phyloP scores from a whole-genome alignment of 2,329 filamentous ascomycete genomes.

The Fusarium penzigii region DNA sequence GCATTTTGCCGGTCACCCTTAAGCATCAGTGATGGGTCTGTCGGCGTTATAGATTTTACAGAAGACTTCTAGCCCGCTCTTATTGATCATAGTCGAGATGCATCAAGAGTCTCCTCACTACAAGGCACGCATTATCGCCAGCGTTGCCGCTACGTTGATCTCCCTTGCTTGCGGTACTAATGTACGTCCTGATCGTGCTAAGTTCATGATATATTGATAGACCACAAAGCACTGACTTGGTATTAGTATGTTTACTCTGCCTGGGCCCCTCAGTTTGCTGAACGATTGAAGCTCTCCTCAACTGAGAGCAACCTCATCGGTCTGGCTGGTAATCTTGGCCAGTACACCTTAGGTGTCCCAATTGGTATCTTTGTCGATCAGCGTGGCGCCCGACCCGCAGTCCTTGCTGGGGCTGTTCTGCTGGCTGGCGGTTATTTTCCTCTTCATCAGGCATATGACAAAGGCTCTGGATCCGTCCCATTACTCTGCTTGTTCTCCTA shows the following conservation, averaged over 20 bases:
- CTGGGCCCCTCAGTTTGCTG: conserved; percentile 94
- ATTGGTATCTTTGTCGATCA: conserved; percentile 85
- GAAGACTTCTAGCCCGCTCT: background rate
- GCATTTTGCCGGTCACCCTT: too few species aligned
- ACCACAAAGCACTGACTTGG: conserved; percentile 9
- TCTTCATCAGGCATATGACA: conserved; percentile 75
- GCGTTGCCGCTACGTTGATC: conserved; percentile 80
- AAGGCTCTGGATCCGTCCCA: conserved; percentile 59
- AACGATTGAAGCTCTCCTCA: conserved; percentile 82
- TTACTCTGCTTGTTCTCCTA: conserved; percentile 81
- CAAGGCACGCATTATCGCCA: conserved; percentile 75
- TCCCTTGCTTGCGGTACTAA: conserved; percentile 92
- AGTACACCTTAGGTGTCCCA: conserved; percentile 90
- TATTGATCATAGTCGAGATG: conserved; percentile 19
- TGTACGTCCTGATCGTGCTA: conserved; percentile 50
- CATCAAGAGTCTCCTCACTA: conserved; percentile 44
- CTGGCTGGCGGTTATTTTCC: conserved; percentile 84
- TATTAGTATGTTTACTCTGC: conserved; percentile 93
- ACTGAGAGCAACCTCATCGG: conserved; percentile 92
- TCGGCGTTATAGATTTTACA: background rate
- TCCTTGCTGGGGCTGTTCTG: conserved; percentile 71
- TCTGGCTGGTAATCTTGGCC: conserved; percentile 82
- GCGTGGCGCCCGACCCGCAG: conserved; percentile 76
- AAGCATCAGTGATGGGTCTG: too few species aligned
- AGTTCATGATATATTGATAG: background rate